Conservation (phyloP, 129 eudicot genomes). For the Logfia minima region DNA sequence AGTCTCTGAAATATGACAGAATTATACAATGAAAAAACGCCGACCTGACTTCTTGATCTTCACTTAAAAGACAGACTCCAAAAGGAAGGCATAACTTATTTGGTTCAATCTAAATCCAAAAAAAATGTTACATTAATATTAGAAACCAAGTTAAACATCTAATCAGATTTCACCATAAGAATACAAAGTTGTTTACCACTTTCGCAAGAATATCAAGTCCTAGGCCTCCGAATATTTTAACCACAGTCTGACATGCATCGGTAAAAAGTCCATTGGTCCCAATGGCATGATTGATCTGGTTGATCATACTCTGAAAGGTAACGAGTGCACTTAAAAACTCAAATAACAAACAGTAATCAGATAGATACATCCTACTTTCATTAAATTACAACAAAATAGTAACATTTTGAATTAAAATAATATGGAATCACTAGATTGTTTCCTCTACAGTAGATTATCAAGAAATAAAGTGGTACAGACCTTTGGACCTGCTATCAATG, state of each 20-base stretch:
- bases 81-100: slow-evolving; percentile 59
- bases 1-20: not conserved
- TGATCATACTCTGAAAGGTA: slow-evolving; percentile 47
- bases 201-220: slow-evolving; percentile 44
- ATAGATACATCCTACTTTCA: not conserved
- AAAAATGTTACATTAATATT: not conserved
- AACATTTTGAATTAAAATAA: too few relatives aligned
- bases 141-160: not conserved
- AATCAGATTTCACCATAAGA: too few relatives aligned
- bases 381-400: not conserved
- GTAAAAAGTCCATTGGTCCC: slow-evolving; percentile 57
- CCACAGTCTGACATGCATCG: slow-evolving; percentile 47
- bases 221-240: slow-evolving; percentile 42
- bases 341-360: too few relatives aligned
- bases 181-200: slow-evolving; percentile 34
- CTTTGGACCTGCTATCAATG: slow-evolving; percentile 81
- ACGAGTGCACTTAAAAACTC: not conserved
- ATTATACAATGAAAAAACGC: not conserved
- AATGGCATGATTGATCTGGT: slow-evolving; percentile 67
- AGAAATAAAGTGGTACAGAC: slow-evolving; percentile 37
- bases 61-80: slow-evolving; percentile 23
- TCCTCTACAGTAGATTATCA: not conserved
- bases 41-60: not conserved
- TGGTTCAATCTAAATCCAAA: slow-evolving; percentile 45
- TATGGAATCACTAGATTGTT: not conserved